Conservation (phyloP, 2,329 filamentous ascomycete genomes). For the Helotiales sp. region DNA sequence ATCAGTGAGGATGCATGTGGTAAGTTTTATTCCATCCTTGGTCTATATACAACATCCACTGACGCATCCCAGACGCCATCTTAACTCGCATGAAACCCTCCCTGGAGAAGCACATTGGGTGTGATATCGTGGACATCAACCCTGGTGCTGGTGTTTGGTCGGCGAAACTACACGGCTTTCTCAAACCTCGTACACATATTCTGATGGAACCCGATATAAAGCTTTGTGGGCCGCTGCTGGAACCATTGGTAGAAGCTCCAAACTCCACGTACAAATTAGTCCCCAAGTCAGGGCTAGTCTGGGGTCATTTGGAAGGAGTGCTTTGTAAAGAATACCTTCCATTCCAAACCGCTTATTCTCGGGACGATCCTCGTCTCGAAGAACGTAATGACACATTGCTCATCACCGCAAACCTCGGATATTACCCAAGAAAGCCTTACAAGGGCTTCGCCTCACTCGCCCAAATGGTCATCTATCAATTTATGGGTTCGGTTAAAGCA, state of each 20-base stretch:
- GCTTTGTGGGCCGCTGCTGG: slow-evolving; percentile 65
- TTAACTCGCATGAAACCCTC: slow-evolving; percentile 71
- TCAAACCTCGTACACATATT: slow-evolving; percentile 82
- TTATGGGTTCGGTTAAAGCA: slow-evolving; percentile 62
- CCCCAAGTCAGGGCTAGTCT: slow-evolving; percentile 62
- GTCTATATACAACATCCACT: slow-evolving; percentile 8
- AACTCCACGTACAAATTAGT: slow-evolving; percentile 55
- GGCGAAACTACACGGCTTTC: slow-evolving; percentile 70
- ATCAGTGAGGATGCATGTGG: slow-evolving; percentile 55
- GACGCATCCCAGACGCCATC: slow-evolving; percentile 37
- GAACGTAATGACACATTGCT: slow-evolving; percentile 74
- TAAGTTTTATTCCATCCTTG: slow-evolving; percentile 18
- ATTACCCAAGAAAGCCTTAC: slow-evolving; percentile 56
- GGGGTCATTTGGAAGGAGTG: slow-evolving; percentile 61
- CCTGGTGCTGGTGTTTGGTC: slow-evolving; percentile 84
- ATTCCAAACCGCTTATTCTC: slow-evolving; percentile 53
- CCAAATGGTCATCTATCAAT: slow-evolving; percentile 63
- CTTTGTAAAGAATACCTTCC: slow-evolving; percentile 57
- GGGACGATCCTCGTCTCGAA: slow-evolving; percentile 46
- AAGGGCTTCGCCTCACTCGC: slow-evolving; percentile 60
- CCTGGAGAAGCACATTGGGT: slow-evolving; percentile 72
- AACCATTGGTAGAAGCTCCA: slow-evolving; percentile 57
- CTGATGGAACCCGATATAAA: slow-evolving; percentile 74
- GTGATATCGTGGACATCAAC: slow-evolving; percentile 86
- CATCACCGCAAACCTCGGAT: slow-evolving; percentile 69